Evolutionary conservation across 1,139 yeast genomes (phyloP), one percentile per base, ranked within the genome.

Genomic region (Yamadazyma triangularis): DNA sequence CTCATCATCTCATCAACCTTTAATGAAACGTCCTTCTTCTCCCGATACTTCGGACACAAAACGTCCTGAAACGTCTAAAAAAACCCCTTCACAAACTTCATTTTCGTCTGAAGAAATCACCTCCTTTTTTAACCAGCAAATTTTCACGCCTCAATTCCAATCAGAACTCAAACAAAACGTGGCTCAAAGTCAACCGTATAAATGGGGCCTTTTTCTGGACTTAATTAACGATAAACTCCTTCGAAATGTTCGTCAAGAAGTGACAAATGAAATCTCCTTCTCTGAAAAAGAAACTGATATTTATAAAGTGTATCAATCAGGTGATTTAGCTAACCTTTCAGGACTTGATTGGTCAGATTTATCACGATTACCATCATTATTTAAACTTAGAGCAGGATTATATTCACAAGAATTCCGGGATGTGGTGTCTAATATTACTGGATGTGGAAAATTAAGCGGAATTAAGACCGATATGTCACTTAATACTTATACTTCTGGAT

Each of bases 211-310:
- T 13, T 82, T 93, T 31, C 70, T 65, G 19, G 72, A 79, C 22
- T 61, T 91, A 31, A 70, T 93, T 33, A 76, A 89, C 50, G 96
- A 89, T 41, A 73, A 78, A 0, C 61, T 93, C 16, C 61, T 93
- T 34, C 66, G 93, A 41, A 70, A 73, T 24, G 98, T 93, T 2
- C 72, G 97, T 30, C 73, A 74, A 35, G 98, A 93, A 53, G 89
- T 93, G 24, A 71, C 86, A 45, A 64, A 70, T 5, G 84, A 88
- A 49, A 80, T 93, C 37, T 93, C 85, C 28, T 93, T 93, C 63
- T 88, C 97, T 13, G 78, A 80, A 49, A 93, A 91, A 57, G 98
- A 93, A 56, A 93, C 99, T 0, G 98, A 93, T 51, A 93, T 93
- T 39, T 93, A 93, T 59, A 89, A 87, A 54, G 95, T 93, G 20